These are phyloP conservation scores for Talaromyces trachyspermus DNA, from an alignment of 495 filamentous ascomycete genomes.

Conservation along the genomic window DNA sequence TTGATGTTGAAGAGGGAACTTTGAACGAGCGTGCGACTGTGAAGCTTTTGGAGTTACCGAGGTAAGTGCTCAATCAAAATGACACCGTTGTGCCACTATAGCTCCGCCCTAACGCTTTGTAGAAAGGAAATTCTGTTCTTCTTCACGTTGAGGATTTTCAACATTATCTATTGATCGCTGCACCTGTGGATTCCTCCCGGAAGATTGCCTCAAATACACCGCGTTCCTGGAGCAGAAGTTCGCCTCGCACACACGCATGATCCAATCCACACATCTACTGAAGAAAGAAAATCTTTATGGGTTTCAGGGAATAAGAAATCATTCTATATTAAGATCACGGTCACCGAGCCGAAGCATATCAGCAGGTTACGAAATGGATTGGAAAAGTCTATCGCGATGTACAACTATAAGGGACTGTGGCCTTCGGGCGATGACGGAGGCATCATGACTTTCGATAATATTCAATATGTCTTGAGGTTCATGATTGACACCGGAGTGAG, in stretches of 20 bases:
- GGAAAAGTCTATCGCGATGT: slow-evolving; percentile 52
- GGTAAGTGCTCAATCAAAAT: slow-evolving; percentile 20
- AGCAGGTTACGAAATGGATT: slow-evolving; percentile 61
- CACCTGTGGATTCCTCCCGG: slow-evolving; percentile 72
- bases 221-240: slow-evolving; percentile 69
- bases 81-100: neutral
- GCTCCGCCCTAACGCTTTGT: slow-evolving; percentile 12
- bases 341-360: slow-evolving; percentile 79
- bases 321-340: slow-evolving; percentile 87
- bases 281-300: slow-evolving; percentile 84
- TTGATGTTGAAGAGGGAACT: slow-evolving; percentile 87
- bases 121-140: slow-evolving; percentile 76
- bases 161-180: slow-evolving; percentile 92
- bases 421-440: slow-evolving; percentile 53
- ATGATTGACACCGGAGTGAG: slow-evolving; percentile 89
- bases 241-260: slow-evolving; percentile 51
- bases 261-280: slow-evolving; percentile 68
- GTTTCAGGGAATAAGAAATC: slow-evolving; percentile 89
- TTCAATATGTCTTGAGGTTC: slow-evolving; percentile 90
- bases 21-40: slow-evolving; percentile 67
- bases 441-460: slow-evolving; percentile 85
- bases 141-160: slow-evolving; percentile 93
- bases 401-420: slow-evolving; percentile 92
- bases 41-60: slow-evolving; percentile 95
- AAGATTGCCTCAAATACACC: slow-evolving; percentile 67